These are phyloP conservation scores for Venturia oleaginea DNA, from an alignment of 2,329 filamentous ascomycete genomes.

Conservation along the genomic window DNA sequence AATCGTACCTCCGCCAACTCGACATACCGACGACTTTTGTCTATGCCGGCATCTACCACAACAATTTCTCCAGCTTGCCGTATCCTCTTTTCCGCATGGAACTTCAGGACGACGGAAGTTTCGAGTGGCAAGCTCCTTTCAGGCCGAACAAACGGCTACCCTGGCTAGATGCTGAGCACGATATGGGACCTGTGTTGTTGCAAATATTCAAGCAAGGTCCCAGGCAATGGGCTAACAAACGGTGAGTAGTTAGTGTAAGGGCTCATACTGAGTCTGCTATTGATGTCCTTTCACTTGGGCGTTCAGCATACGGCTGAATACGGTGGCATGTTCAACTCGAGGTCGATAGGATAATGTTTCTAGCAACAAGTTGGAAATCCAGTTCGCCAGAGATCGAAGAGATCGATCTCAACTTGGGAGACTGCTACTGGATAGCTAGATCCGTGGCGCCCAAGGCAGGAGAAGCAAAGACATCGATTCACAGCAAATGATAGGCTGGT, in stretches of 20 bases:
- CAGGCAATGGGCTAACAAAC: constrained; percentile 68
- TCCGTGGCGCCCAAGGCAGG: too few relatives aligned
- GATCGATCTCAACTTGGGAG: too few relatives aligned
- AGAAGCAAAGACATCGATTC: too few relatives aligned
- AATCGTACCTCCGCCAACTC: constrained; percentile 79
- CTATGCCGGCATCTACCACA: constrained; percentile 97
- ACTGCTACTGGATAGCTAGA: too few relatives aligned
- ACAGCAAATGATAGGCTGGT: too few relatives aligned
- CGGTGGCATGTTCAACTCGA: too few relatives aligned
- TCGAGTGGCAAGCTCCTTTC: constrained; percentile 89
- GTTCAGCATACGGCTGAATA: too few relatives aligned
- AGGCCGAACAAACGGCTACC: constrained; percentile 81
- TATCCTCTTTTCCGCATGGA: constrained; percentile 97
- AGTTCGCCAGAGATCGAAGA: too few relatives aligned
- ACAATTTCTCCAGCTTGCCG: constrained; percentile 89
- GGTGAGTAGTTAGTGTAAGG: constrained; percentile 37
- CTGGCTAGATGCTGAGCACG: constrained; percentile 94
- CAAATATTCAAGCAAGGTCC: constrained; percentile 94
- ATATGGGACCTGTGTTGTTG: constrained; percentile 82
- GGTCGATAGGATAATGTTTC: too few relatives aligned
- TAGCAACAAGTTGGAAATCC: too few relatives aligned
- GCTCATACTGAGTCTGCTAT: too few relatives aligned
- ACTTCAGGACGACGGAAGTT: constrained; percentile 71
- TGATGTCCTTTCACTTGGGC: too few relatives aligned
- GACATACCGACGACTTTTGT: constrained; percentile 83